These are phyloP conservation scores for Dendrobium huoshanense DNA, from an alignment of 106 monocot genomes.

Conservation along the genomic window DNA sequence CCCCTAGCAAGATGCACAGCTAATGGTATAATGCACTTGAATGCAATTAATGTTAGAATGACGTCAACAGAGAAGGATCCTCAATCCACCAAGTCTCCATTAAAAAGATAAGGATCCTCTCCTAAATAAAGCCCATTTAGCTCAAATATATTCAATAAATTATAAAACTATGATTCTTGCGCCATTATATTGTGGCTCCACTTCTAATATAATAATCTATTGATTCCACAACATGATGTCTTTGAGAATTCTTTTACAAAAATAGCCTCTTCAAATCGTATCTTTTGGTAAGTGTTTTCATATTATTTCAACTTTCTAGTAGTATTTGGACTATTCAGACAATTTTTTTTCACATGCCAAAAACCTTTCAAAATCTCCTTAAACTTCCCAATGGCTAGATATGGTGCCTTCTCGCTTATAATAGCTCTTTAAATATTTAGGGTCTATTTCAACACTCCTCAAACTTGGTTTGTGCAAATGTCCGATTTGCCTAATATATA, in stretches of 20 bases:
- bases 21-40: constrained; percentile 88
- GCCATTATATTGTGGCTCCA: constrained; percentile 82
- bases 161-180: constrained; percentile 91
- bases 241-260: constrained; percentile 44
- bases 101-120: constrained; percentile 95
- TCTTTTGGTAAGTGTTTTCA: constrained; percentile 90
- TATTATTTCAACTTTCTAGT: constrained; percentile 88
- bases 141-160: constrained; percentile 91
- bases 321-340: constrained; percentile 93
- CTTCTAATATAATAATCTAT: constrained; percentile 76
- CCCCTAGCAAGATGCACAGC: constrained; percentile 68
- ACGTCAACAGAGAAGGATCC: constrained; percentile 98
- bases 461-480: constrained; percentile 87
- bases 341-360: constrained; percentile 57
- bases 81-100: constrained; percentile 98
- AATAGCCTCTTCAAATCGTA: constrained; percentile 99
- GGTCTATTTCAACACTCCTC: constrained; percentile 97
- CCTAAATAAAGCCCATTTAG: constrained; percentile 91
- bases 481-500: constrained; percentile 97
- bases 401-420: constrained; percentile 85
- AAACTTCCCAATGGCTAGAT: constrained; percentile 96
- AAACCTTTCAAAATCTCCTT: constrained; percentile 86
- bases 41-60: constrained; percentile 90
- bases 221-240: constrained; percentile 54
- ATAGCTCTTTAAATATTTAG: constrained; percentile 95